Base-by-base conservation (phyloP, 2,329 filamentous ascomycete genomes). In the Mycosphaerella sp. region DNA sequence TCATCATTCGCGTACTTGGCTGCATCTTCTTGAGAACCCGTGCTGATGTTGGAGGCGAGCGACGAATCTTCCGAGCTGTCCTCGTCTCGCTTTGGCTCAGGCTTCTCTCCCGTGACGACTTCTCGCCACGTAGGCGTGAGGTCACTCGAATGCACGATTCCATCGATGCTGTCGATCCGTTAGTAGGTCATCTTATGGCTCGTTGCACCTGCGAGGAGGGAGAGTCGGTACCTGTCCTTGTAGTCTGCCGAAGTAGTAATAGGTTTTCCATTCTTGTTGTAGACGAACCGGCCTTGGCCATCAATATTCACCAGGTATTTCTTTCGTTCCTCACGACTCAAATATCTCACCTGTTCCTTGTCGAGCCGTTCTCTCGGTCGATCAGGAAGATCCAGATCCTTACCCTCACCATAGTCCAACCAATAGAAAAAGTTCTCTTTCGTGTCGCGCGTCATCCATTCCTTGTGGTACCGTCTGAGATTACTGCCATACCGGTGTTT, bases 401-500 rank as follows among this genome's bases (percentile, higher is more conserved):
- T 82, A 0, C 91, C 91, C 46, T 85, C 84, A 4, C 91, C 91
- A 55, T 86, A 78, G 67, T 96, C 91, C 1, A 95, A 76, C 90
- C 91, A 95, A 72, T 90, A 92, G 69, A 95, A 95, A 77, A 91
- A 96, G 67, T 93, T 95, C 68, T 95, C 86, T 4, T 83, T 80
- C 0, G 89, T 92, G 29, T 87, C 76, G 1, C 82, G 76, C 56
- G 80, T 81, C 69, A 89, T 89, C 91, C 91, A 96, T 60, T 87
- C 82, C 55, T 83, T 81, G 65, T 96, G 91, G 63, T 95, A 96
- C 32, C 81, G 80, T 32, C 87, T 78, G 48, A 95, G 71, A 62
- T 93, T 95, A 51, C 84, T 86, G 3, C 90, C 91, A 65, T 95
- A 95, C 3, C 90, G 82, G 67, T 96, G 90, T 69, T 95, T 91